Conservation (phyloP, 768 basidiomycete genomes). For the Stropharia rugosoannulata region DNA sequence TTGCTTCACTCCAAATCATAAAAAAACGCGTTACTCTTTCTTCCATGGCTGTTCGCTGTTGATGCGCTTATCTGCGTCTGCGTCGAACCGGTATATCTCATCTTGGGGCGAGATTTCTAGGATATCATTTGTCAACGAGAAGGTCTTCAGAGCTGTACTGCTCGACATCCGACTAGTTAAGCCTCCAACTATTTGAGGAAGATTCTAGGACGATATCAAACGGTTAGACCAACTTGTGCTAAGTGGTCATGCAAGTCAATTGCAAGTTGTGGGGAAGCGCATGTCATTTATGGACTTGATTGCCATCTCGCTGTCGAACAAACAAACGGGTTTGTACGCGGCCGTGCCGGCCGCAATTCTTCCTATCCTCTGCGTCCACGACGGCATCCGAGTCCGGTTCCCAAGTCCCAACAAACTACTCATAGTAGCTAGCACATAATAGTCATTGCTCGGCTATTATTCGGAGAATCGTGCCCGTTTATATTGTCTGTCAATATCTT, state of each 20-base stretch:
- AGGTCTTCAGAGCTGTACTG: conserved; percentile 69
- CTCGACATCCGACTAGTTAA: conserved; percentile 30
- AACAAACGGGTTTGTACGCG: no score
- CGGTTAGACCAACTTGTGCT: neutral
- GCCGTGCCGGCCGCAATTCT: no score
- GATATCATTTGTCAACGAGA: conserved; percentile 71
- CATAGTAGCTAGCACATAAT: no score
- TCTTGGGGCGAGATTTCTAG: conserved; percentile 72
- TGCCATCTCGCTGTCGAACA: no score
- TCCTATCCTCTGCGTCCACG: no score
- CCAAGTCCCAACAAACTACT: no score
- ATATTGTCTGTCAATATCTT: no score
- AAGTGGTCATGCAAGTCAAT: neutral
- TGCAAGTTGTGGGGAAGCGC: no score
- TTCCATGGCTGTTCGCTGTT: conserved; percentile 79
- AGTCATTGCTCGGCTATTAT: no score
- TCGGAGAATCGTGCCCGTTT: no score
- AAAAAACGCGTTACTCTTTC: conserved; percentile 57
- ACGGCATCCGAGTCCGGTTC: no score
- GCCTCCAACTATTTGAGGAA: neutral
- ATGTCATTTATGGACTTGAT: no score
- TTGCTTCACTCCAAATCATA: neutral
- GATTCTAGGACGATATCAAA: neutral
- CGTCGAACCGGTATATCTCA: conserved; percentile 76
- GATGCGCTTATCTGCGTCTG: conserved; percentile 63